These are phyloP conservation scores for Trichophyton verrucosum DNA, from an alignment of 2,329 filamentous ascomycete species.

Conservation along the genomic window DNA sequence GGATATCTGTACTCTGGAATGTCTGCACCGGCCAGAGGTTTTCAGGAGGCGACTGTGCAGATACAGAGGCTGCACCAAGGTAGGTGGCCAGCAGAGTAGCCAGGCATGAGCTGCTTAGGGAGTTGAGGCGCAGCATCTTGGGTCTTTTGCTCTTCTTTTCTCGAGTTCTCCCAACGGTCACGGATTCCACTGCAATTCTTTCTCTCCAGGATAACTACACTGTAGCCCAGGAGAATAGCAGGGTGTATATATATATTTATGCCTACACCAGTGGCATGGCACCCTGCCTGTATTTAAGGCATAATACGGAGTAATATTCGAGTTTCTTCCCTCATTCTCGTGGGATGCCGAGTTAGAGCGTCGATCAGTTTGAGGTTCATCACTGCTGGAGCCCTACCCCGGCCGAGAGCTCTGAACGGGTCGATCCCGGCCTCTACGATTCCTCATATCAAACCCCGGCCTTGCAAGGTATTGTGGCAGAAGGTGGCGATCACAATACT, in stretches of 20 bases:
- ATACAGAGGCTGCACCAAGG: neutral
- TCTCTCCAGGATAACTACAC: neutral
- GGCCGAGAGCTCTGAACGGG: neutral
- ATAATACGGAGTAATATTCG: neutral
- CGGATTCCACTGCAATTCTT: neutral
- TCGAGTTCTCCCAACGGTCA: neutral
- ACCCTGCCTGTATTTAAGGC: neutral
- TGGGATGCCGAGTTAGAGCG: neutral
- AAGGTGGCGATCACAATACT: neutral
- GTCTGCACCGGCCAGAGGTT: slow-evolving; percentile 13
- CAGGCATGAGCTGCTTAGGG: neutral
- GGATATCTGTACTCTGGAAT: slow-evolving; percentile 11
- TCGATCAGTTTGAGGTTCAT: neutral
- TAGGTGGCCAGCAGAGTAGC: neutral
- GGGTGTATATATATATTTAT: neutral
- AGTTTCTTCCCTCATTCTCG: neutral
- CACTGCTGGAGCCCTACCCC: neutral
- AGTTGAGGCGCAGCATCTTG: neutral
- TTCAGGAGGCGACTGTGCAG: neutral
- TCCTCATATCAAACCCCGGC: neutral
- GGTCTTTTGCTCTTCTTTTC: neutral
- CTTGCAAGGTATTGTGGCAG: neutral
- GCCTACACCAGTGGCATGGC: neutral
- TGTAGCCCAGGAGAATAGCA: neutral
- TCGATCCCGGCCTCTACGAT: neutral